Evolutionary conservation across 2,329 filamentous ascomycete species (phyloP).

Genomic region (Fusarium avenaceum): DNA sequence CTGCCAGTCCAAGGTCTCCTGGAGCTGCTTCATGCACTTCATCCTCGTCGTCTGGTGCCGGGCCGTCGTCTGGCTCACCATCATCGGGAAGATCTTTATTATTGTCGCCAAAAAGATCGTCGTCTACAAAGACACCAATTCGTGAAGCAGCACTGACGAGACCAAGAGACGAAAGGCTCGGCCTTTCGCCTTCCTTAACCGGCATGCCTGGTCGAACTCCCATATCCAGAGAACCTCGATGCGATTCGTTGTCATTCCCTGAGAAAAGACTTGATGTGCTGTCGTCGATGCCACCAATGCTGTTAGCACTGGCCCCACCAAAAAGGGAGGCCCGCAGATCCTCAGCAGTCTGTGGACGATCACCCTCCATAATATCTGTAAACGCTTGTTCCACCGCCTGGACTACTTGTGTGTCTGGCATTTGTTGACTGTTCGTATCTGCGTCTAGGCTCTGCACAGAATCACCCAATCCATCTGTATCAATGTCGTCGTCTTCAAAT

Average conservation of each 20-base stretch:
- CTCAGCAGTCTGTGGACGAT: conserved; percentile 73
- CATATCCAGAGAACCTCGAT: conserved; percentile 72
- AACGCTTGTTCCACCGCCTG: conserved; percentile 93
- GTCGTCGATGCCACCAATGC: conserved; percentile 49
- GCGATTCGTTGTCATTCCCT: conserved; percentile 70
- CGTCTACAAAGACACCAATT: conserved; percentile 92
- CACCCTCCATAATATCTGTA: conserved; percentile 90
- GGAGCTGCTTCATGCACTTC: conserved; percentile 95
- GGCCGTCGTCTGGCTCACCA: conserved; percentile 74
- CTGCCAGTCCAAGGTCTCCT: conserved; percentile 90
- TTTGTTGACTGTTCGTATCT: conserved; percentile 66
- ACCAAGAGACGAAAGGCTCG: conserved; percentile 90
- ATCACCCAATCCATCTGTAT: conserved; percentile 76
- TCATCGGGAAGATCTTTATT: conserved; percentile 87
- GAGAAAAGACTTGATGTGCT: conserved; percentile 64
- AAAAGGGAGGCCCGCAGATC: conserved; percentile 78
- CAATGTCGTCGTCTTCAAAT: conserved; percentile 86
- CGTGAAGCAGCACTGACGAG: conserved; percentile 89
- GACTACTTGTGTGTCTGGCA: conserved; percentile 83
- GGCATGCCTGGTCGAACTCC: conserved; percentile 50
- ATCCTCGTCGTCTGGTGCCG: conserved; percentile 74
- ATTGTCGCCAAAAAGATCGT: conserved; percentile 93
- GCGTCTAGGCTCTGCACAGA: conserved; percentile 86
- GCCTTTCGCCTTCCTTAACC: conserved; percentile 72
- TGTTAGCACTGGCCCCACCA: conserved; percentile 45